Conservation (phyloP, 1,139 yeast species). For the Arxiozyma bovina region DNA sequence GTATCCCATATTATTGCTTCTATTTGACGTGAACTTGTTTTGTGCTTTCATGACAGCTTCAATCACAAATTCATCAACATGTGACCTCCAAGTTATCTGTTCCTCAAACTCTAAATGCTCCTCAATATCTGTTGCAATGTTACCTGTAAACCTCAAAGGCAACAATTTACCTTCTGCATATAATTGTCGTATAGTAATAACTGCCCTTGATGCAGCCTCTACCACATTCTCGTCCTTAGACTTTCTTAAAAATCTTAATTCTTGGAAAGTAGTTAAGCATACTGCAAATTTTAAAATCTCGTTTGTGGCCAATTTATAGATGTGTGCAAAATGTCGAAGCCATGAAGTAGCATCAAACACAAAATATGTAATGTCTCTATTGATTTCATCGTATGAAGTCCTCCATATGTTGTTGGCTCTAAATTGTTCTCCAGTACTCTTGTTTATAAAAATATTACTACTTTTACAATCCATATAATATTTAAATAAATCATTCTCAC, state of each 20-base stretch:
- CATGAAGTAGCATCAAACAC: constrained; percentile 73
- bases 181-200: constrained; percentile 60
- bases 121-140: constrained; percentile 55
- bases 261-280: constrained; percentile 73
- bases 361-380: constrained; percentile 42
- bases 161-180: constrained; percentile 49
- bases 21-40: constrained; percentile 16
- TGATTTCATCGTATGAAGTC: constrained; percentile 6
- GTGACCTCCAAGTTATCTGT: constrained; percentile 36
- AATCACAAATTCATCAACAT: constrained; percentile 36
- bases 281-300: constrained; percentile 50
- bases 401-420: constrained; percentile 10
- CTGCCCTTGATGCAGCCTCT: constrained; percentile 75
- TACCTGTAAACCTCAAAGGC: constrained; percentile 58
- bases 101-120: constrained; percentile 37
- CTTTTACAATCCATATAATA: constrained; percentile 4
- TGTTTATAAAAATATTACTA: constrained; percentile 1
- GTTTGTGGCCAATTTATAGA: constrained; percentile 59
- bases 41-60: constrained; percentile 32
- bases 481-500: constrained; percentile 6
- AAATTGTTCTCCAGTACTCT: constrained; percentile 3
- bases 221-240: constrained; percentile 68
- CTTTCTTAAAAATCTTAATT: constrained; percentile 61
- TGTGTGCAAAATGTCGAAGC: constrained; percentile 71
- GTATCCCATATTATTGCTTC: neutral